A percentile compares a stretch with the other conserved stretches of the same genome.
phyloP scores from a whole-genome alignment of 768 basidiomycete genomes.

The Mycena rebaudengoi region DNA sequence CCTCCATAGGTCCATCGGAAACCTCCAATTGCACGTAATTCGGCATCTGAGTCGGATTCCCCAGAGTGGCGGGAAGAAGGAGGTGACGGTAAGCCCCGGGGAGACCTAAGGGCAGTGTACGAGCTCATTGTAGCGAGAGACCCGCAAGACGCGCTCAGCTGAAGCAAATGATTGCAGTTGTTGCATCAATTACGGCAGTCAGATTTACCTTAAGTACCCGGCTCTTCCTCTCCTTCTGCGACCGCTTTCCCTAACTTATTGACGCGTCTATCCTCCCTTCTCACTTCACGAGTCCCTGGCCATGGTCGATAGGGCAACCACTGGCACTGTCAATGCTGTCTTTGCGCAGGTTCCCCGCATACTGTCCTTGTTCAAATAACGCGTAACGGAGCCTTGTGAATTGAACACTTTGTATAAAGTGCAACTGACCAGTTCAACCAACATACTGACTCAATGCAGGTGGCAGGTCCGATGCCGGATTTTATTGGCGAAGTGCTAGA shows the following conservation, averaged over 20 bases:
- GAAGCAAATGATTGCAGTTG: too few species aligned
- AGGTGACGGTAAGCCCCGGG: slow-evolving; percentile 45
- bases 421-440: background rate
- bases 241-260: too few species aligned
- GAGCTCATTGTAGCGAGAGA: slow-evolving; percentile 56
- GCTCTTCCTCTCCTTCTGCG: too few species aligned
- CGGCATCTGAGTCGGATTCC: slow-evolving; percentile 73
- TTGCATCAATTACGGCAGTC: too few species aligned
- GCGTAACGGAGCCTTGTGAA: too few species aligned
- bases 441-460: slow-evolving; percentile 46
- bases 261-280: background rate
- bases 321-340: background rate
- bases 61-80: slow-evolving; percentile 53
- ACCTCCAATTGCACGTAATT: slow-evolving; percentile 84
- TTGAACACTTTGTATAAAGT: too few species aligned
- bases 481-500: slow-evolving; percentile 82
- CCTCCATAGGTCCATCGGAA: slow-evolving; percentile 62
- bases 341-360: too few species aligned
- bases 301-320: background rate
- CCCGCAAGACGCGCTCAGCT: too few species aligned
- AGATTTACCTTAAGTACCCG: too few species aligned
- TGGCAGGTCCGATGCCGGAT: slow-evolving; percentile 77
- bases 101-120: slow-evolving; percentile 57
- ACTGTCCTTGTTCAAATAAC: too few species aligned
- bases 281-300: background rate